These are phyloP conservation scores for Earliella scabrosa DNA, from an alignment of 1,284 basidiomycete species.

Conservation along the genomic window DNA sequence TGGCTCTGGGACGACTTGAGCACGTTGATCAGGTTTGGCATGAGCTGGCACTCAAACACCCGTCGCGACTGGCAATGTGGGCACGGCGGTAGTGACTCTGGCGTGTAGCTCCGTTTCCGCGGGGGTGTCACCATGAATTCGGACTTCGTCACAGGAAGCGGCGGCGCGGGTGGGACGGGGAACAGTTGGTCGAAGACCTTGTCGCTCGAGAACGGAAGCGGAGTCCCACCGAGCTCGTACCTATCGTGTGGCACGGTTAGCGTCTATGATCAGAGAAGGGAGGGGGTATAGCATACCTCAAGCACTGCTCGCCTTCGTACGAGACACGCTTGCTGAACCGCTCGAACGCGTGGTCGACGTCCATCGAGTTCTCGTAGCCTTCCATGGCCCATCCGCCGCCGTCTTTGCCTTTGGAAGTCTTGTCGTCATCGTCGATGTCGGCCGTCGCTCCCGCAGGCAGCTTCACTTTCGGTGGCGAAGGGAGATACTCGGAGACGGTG, in stretches of 20 bases:
- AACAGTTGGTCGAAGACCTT: constrained; percentile 71
- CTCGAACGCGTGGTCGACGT: constrained; percentile 79
- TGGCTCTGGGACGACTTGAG: constrained; percentile 40
- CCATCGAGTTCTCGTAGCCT: constrained; percentile 76
- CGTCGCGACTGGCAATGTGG: constrained; percentile 60
- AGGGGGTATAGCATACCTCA: constrained; percentile 52
- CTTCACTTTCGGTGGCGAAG: constrained; percentile 56
- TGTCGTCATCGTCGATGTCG: constrained; percentile 42
- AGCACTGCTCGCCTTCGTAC: constrained; percentile 74
- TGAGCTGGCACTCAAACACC: constrained; percentile 84
- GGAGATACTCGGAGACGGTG: constrained; percentile 70
- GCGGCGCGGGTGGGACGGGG: constrained; percentile 50
- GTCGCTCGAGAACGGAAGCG: constrained; percentile 77
- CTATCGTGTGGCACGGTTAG: constrained; percentile 40
- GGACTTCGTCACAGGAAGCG: constrained; percentile 57
- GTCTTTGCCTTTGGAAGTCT: constrained; percentile 44
- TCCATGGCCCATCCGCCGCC: constrained; percentile 62
- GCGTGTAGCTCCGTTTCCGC: constrained; percentile 53
- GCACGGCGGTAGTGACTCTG: constrained; percentile 57
- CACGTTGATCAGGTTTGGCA: constrained; percentile 85
- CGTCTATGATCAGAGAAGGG: not conserved
- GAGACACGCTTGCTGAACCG: constrained; percentile 74
- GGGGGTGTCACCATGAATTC: constrained; percentile 56
- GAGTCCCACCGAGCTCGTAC: constrained; percentile 76
- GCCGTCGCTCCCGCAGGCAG: constrained; percentile 46